Conservation (phyloP, 1,139 yeast genomes). For the Wickerhamiella pararugosa region DNA sequence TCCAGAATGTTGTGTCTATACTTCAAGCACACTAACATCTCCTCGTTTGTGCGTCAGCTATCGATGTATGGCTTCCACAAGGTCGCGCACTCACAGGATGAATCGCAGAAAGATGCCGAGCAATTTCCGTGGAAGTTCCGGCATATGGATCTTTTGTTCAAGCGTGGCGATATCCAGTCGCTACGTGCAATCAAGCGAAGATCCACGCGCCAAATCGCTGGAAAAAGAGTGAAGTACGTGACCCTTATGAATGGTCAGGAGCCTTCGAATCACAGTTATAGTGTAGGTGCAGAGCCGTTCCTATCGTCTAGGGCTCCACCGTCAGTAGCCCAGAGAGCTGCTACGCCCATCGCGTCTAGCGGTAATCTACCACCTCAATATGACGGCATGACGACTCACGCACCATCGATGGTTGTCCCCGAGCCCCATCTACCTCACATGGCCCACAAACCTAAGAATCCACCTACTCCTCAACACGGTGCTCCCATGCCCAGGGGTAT, state of each 20-base stretch:
- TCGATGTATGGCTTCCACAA: conserved; percentile 99
- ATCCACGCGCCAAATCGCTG: conserved; percentile 25
- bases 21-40: conserved; percentile 88
- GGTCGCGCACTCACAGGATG: conserved; percentile 21
- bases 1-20: conserved; percentile 60
- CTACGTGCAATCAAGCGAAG: conserved; percentile 56
- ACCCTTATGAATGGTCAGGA: conserved; percentile 15
- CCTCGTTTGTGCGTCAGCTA: conserved; percentile 86
- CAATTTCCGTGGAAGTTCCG: conserved; percentile 64
- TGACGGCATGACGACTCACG: not conserved
- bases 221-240: conserved; percentile 9
- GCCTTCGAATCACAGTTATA: conserved; percentile 19
- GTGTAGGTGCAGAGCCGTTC: conserved; percentile 13
- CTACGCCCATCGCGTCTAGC: not conserved
- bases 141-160: conserved; percentile 66
- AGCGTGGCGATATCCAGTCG: conserved; percentile 56
- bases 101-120: conserved; percentile 16
- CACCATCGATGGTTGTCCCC: not conserved
- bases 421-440: not conserved
- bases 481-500: not conserved
- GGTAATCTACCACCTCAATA: not conserved
- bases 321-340: not conserved
- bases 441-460: not conserved
- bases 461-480: not conserved
- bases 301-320: not conserved